Percentiles rank a stretch among this genome's conserved stretches.
Conservation (phyloP, 495 filamentous ascomycete genomes). For the Aspergillus ellipticus region DNA sequence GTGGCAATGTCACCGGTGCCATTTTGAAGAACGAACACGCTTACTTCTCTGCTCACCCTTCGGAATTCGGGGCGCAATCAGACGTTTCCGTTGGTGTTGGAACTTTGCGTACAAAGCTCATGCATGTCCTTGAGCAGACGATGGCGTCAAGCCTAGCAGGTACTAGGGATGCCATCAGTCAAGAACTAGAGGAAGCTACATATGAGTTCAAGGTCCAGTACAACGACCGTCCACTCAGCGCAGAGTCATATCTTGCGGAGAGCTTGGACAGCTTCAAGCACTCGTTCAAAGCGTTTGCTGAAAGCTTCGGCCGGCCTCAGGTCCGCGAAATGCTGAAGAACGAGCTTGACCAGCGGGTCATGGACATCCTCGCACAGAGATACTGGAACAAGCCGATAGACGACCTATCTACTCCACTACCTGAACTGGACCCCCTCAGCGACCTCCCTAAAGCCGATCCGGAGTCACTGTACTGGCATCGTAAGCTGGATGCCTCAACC, state of each 20-base stretch:
- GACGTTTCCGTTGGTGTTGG: constrained; percentile 74
- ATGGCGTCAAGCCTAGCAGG: constrained; percentile 88
- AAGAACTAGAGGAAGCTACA: constrained; percentile 93
- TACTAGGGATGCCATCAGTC: constrained; percentile 86
- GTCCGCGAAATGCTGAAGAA: constrained; percentile 86
- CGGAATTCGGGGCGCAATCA: constrained; percentile 71
- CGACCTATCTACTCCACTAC: constrained; percentile 57
- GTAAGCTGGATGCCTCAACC: constrained; percentile 88
- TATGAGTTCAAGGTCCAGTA: constrained; percentile 99
- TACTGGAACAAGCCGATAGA: constrained; percentile 98
- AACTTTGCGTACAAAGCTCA: constrained; percentile 87
- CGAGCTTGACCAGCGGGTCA: constrained; percentile 89
- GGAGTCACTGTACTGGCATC: constrained; percentile 84
- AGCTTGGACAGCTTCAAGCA: constrained; percentile 96
- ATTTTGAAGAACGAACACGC: constrained; percentile 85
- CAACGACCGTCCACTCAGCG: constrained; percentile 90
- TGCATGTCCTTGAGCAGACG: constrained; percentile 94
- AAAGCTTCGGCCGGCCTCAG: constrained; percentile 83
- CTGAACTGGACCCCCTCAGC: constrained; percentile 68
- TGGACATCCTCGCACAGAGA: constrained; percentile 88
- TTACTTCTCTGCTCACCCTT: constrained; percentile 80
- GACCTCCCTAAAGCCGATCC: constrained; percentile 79
- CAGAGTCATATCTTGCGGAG: constrained; percentile 93
- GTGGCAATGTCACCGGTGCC: constrained; percentile 71
- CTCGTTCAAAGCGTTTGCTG: constrained; percentile 88